Conservation (phyloP, 495 filamentous ascomycete species). For the Cercophora sp. region DNA sequence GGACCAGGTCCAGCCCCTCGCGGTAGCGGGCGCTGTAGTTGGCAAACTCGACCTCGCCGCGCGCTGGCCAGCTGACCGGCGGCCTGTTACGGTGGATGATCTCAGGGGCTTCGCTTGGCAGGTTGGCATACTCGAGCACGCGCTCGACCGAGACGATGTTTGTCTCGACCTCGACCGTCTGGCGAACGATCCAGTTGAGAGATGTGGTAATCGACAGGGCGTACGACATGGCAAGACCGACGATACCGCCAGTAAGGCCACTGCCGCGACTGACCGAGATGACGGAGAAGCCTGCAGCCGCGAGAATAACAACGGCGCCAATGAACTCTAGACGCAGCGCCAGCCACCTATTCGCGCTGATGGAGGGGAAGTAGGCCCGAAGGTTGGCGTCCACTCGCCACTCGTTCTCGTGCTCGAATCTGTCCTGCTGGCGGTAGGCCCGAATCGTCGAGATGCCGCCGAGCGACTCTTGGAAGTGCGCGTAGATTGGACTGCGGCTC, state of each 20-base stretch:
- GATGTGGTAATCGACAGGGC: constrained; percentile 95
- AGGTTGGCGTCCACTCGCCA: constrained; percentile 97
- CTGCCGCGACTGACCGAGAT: constrained; percentile 71
- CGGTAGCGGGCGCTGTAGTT: constrained; percentile 95
- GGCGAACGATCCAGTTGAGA: constrained; percentile 99
- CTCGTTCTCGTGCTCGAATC: constrained; percentile 92
- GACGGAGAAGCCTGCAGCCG: constrained; percentile 77
- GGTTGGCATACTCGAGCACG: constrained; percentile 88
- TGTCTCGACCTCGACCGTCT: constrained; percentile 98
- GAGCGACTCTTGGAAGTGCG: constrained; percentile 97
- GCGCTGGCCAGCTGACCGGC: constrained; percentile 84
- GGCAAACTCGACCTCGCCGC: constrained; percentile 85
- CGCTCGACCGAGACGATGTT: constrained; percentile 99
- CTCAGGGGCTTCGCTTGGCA: constrained; percentile 94
- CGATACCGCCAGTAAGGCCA: constrained; percentile 67
- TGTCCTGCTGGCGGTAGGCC: constrained; percentile 81
- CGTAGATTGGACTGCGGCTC: constrained; percentile 91
- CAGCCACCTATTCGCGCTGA: constrained; percentile 94
- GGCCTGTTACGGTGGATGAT: constrained; percentile 85
- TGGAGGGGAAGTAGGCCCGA: constrained; percentile 92
- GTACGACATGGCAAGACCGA: constrained; percentile 95
- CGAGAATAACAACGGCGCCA: constrained; percentile 89
- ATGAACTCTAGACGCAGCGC: constrained; percentile 95
- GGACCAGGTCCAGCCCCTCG: constrained; percentile 78
- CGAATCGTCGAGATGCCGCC: constrained; percentile 96